phyloP scores from a whole-genome alignment of 78 protist species.

The Pigoraptor vietnamica region DNA sequence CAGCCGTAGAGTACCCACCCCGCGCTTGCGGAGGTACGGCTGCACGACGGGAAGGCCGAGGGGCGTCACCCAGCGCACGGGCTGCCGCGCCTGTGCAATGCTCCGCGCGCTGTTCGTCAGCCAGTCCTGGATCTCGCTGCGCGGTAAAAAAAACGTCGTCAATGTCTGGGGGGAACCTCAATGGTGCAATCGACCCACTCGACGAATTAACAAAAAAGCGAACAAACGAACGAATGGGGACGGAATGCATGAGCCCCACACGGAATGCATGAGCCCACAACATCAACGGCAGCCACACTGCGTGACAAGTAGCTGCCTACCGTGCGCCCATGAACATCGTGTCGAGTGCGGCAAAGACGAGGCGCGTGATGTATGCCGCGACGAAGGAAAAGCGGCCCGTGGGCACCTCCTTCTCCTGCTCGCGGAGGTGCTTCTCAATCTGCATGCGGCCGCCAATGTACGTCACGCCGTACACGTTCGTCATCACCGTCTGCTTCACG shows the following conservation, averaged over 20 bases:
- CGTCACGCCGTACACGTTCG: conserved; percentile 93
- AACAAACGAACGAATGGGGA: no score
- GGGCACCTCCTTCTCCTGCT: background rate
- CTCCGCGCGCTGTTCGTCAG: conserved; percentile 42
- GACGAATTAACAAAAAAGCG: no score
- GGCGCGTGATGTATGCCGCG: conserved; percentile 21
- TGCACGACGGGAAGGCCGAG: conserved; percentile 81
- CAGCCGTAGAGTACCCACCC: no score
- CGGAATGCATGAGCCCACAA: no score
- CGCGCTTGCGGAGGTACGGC: conserved; percentile 76
- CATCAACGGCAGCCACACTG: no score
- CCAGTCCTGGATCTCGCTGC: conserved; percentile 72
- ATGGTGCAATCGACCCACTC: no score
- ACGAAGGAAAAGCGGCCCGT: background rate
- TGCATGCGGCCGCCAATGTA: conserved; percentile 80
- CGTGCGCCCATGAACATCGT: conserved; percentile 73
- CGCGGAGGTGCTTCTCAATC: no score
- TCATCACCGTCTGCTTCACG: conserved; percentile 95
- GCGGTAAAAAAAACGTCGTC: no score
- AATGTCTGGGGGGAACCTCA: no score
- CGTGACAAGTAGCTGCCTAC: no score
- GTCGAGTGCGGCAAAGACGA: conserved; percentile 44
- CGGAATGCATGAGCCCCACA: no score
- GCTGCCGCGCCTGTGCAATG: conserved; percentile 35
- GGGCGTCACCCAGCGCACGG: conserved; percentile 84